Evolutionary conservation across 2,329 filamentous ascomycete species (phyloP).

Genomic region (Aspergillus sp.): DNA sequence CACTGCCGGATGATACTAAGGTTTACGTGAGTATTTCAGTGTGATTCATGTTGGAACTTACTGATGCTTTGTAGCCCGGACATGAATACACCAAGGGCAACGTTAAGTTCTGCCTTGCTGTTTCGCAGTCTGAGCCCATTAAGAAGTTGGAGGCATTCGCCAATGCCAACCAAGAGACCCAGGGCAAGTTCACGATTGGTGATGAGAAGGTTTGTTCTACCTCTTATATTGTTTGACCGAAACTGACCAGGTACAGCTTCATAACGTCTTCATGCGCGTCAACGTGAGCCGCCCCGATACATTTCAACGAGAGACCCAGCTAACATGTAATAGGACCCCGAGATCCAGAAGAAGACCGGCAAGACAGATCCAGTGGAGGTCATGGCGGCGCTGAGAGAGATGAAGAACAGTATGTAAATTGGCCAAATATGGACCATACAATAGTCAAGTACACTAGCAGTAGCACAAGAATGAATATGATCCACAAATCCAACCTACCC

Average conservation of each 20-base stretch:
- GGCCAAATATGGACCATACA: not conserved
- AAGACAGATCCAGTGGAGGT: conserved; percentile 78
- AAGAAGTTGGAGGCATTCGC: conserved; percentile 77
- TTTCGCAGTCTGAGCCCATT: conserved; percentile 73
- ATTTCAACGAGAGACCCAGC: not conserved
- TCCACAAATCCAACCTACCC: not conserved
- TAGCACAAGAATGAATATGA: not conserved
- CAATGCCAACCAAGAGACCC: conserved; percentile 78
- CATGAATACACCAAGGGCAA: conserved; percentile 99
- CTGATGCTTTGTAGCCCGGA: conserved; percentile 63
- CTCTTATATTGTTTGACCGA: not conserved
- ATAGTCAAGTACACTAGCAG: not conserved
- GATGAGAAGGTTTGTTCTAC: conserved; percentile 79
- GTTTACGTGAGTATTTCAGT: conserved; percentile 68
- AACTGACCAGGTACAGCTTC: conserved; percentile 56
- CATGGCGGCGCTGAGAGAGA: conserved; percentile 80
- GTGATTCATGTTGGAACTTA: not conserved
- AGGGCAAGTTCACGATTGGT: conserved; percentile 93
- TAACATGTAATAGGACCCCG: conserved; percentile 63
- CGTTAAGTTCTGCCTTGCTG: conserved; percentile 79
- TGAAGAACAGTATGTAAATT: conserved; percentile 66
- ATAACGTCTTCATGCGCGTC: conserved; percentile 96
- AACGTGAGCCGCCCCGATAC: conserved; percentile 56
- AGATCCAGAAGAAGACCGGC: conserved; percentile 80
- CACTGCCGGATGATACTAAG: conserved; percentile 83